Evolutionary conservation across 257 asterid species (phyloP), one percentile per base, ranked within the genome.

Genomic region (Eustoma russellianum): DNA sequence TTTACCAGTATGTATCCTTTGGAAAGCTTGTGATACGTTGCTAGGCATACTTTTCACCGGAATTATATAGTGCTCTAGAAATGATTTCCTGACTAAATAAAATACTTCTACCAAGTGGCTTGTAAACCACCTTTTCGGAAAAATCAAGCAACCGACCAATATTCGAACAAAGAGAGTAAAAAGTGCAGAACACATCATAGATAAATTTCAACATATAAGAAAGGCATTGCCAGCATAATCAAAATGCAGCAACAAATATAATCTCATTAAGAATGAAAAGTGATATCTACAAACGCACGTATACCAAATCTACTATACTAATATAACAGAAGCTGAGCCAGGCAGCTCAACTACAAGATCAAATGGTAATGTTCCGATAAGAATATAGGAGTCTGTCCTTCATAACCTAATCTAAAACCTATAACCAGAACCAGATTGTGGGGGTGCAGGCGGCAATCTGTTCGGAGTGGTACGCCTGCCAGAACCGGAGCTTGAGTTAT

Each of bases 401-500:
- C 65, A 70, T 61, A 67, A 53, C 62, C 51, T 57, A 67, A 64
- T 66, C 82, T 87, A 87, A 67, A 76, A 84, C 63, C 85, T 82
- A 71, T 72, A 78, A 24, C 89, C 84, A 46, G 96, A 83, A 66
- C 88, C 85, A 34, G 93, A 70, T 9, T 76, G 47, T 0, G 98
- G 96, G 33, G 98, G 96, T 43, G 95, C 92, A 53, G 95, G 98
- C 35, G 98, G 95, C 77, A 86, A 58, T n/a, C 98, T 80, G 64
- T 61, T 84, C 16, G 98, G 98, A 24, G 98, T 90, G 57, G 94
- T 82, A 11, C 96, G 98, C 68, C 91, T 69, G 48, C 83, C 77
- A 1, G 94, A 79, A 62, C 77, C 69, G 8, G 87, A 35, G 52
- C 70, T 79, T 5, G 86, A 62, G 69, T 64, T 69, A 41, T 86